Evolutionary conservation across 768 basidiomycete species (phyloP).

Genomic region (Mycena latifolia): DNA sequence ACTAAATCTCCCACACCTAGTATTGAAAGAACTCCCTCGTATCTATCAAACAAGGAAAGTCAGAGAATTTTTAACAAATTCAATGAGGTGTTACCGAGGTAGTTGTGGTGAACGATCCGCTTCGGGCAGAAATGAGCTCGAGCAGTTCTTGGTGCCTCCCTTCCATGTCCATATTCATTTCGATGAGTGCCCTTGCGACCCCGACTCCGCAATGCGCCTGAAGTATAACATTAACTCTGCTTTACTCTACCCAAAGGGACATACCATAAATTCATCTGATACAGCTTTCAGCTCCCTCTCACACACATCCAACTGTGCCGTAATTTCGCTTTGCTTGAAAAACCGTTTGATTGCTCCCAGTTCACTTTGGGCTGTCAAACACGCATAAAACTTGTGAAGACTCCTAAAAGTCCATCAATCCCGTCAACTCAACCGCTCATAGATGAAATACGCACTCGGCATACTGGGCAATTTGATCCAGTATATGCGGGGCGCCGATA

Average conservation of each 20-base stretch:
- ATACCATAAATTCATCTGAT: not conserved
- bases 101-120: too few relatives aligned
- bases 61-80: not conserved
- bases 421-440: not conserved
- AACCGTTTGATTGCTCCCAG: too few relatives aligned
- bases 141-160: too few relatives aligned
- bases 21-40: not conserved
- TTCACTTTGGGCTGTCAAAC: not conserved
- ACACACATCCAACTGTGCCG: not conserved
- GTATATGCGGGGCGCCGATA: not conserved
- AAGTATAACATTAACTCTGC: not conserved
- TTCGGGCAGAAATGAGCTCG: too few relatives aligned
- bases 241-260: too few relatives aligned
- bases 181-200: not conserved
- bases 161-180: too few relatives aligned
- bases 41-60: not conserved
- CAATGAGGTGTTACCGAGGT: not conserved
- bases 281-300: not conserved
- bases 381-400: not conserved
- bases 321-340: too few relatives aligned
- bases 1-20: not conserved
- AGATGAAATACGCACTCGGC: not conserved
- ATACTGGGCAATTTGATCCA: constrained; percentile 2
- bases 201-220: not conserved
- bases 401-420: not conserved